Conservation (phyloP, 2,329 filamentous ascomycete species). For the Cordyceps fumosorosea region DNA sequence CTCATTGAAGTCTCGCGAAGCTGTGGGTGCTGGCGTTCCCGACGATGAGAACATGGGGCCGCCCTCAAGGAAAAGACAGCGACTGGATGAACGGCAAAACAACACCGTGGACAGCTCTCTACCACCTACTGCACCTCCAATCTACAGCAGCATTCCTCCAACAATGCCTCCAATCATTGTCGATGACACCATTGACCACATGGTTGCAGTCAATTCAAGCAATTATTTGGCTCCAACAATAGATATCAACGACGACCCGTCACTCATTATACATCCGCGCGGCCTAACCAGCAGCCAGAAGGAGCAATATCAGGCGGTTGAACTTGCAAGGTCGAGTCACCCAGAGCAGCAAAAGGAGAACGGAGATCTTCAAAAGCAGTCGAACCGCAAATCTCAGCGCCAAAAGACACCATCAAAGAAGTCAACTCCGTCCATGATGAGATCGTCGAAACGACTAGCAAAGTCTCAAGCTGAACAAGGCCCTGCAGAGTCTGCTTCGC, state of each 20-base stretch:
- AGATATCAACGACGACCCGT: constrained; percentile 21
- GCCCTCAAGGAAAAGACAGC: constrained; percentile 1
- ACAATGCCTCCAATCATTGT: constrained; percentile 14
- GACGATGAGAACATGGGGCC: neutral
- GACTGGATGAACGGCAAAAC: neutral
- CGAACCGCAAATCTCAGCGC: neutral
- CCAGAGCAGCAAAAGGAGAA: constrained; percentile 3
- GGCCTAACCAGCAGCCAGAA: constrained; percentile 32
- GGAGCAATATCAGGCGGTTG: constrained; percentile 27
- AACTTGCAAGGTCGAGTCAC: constrained; percentile 16
- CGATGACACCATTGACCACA: neutral
- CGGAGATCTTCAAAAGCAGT: neutral
- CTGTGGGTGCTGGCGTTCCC: neutral
- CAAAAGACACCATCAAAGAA: constrained; percentile 1
- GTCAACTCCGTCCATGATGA: neutral
- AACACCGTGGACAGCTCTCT: neutral
- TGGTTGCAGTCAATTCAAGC: neutral
- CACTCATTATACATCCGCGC: constrained; percentile 28
- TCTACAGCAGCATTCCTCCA: constrained; percentile 21
- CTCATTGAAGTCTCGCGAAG: neutral
- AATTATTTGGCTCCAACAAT: constrained; percentile 12
- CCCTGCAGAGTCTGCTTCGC: neutral
- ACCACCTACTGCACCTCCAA: neutral
- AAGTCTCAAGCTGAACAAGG: neutral
- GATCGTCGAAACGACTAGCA: neutral